Base-by-base conservation (phyloP, 1,284 basidiomycete genomes). In the Naganishia liquefaciens region DNA sequence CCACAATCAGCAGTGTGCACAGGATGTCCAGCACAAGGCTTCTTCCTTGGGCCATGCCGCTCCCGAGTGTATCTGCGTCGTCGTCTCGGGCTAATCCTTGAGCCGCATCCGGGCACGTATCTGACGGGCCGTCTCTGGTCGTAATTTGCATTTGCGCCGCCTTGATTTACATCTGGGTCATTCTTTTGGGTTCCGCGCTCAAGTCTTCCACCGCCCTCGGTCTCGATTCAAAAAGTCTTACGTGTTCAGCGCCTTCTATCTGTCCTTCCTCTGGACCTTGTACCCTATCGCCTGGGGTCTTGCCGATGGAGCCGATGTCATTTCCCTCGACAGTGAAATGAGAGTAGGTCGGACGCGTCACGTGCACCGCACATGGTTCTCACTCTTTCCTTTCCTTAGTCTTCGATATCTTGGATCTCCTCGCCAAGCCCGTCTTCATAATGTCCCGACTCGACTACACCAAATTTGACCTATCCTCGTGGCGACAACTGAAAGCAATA, bases 401-500 rank as follows among this genome's bases (percentile, higher is more conserved):
- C 65, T 86, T 84, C 77, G 85, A 85, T 65, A 76, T 85, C 65
- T 80, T 87, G 63, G 86, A 87, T 70, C 61, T 87, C 17, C 64
- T 86, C 68, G 80, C 83, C 65, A 85, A 82, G 66, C 84, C 84
- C 60, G 68, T 72, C 62, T 69, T 47, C 55, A 54, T 68, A 25
- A 25, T 66, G 11, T 44, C 55, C 42, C 68, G 66, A 44, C 66
- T 74, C 63, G 73, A 79, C 67, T 70, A 74, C 64, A 69, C 70
- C 54, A 69, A 67, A 19, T 42, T 9, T 42, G 39, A n/a, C n/a
- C n/a, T n/a, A n/a, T n/a, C n/a, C n/a, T n/a, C n/a, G n/a, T n/a
- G n/a, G n/a, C n/a, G n/a, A n/a, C n/a, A n/a, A n/a, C n/a, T n/a
- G n/a, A n/a, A n/a, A n/a, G n/a, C n/a, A n/a, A n/a, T n/a, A n/a